Evolutionary conservation across 495 filamentous ascomycete genomes (phyloP).

Genomic region (Talaromyces borbonicus): DNA sequence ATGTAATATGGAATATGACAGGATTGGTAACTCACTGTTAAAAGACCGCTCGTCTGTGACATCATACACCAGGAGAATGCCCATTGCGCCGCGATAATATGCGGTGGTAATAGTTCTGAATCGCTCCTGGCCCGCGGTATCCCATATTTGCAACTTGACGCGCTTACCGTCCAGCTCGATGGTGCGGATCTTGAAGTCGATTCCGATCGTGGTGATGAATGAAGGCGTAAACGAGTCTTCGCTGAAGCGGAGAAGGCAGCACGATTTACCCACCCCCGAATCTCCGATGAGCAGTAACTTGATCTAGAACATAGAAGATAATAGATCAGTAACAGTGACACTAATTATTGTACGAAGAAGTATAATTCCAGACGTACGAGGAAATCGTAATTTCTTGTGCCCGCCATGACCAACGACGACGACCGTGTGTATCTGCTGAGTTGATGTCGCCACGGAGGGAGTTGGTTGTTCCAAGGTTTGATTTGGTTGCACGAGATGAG

Average conservation of each 20-base stretch:
- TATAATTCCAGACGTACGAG: slow-evolving; percentile 72
- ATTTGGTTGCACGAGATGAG: neutral
- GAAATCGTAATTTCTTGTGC: slow-evolving; percentile 97
- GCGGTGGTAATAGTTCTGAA: slow-evolving; percentile 98
- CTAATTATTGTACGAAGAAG: no score
- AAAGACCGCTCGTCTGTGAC: slow-evolving; percentile 96
- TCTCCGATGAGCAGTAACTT: slow-evolving; percentile 98
- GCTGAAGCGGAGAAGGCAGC: slow-evolving; percentile 95
- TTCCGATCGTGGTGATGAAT: slow-evolving; percentile 99
- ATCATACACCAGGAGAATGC: slow-evolving; percentile 95
- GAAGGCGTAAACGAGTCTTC: slow-evolving; percentile 97
- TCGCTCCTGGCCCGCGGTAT: slow-evolving; percentile 94
- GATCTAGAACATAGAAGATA: slow-evolving; percentile 51
- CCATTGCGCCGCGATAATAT: slow-evolving; percentile 97
- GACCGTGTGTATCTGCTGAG: neutral
- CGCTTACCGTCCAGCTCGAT: slow-evolving; percentile 97
- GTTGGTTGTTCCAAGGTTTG: neutral
- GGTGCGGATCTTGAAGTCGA: slow-evolving; percentile 99
- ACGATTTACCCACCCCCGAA: slow-evolving; percentile 96
- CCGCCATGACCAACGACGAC: slow-evolving; percentile 74
- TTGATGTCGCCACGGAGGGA: slow-evolving; percentile 2
- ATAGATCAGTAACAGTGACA: no score
- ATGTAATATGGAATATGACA: no score
- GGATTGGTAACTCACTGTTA: slow-evolving; percentile 85
- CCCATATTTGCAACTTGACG: slow-evolving; percentile 99